A percentile compares a stretch with the other conserved stretches of the same genome.
These are phyloP conservation scores for Mucor piriformis DNA, from an alignment of 371 early-diverging fungal species.

Conservation along the genomic window DNA sequence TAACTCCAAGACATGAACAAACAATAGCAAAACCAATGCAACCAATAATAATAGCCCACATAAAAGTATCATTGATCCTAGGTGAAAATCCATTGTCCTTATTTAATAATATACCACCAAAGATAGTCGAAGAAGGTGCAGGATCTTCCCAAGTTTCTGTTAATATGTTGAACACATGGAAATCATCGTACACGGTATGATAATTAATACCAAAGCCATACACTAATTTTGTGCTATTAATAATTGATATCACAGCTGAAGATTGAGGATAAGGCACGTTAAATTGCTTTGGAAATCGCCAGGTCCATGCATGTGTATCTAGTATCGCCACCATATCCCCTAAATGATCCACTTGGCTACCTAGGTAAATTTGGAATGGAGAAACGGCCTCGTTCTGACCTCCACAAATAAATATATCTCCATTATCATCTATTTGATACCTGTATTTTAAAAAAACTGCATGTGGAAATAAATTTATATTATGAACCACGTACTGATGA, in stretches of 20 bases:
- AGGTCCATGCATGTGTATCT: slow-evolving; percentile 15
- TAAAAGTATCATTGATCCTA: not conserved
- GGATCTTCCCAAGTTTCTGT: slow-evolving; percentile 3
- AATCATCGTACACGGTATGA: not conserved
- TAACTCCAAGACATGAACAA: not conserved
- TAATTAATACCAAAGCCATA: slow-evolving; percentile 21
- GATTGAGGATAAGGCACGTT: slow-evolving; percentile 17
- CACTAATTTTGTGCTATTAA: slow-evolving; percentile 9
- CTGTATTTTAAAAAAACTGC: no score
- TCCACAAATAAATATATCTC: slow-evolving; percentile 18
- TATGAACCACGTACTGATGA: not conserved
- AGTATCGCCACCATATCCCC: slow-evolving; percentile 8
- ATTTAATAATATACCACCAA: not conserved
- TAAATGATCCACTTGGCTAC: not conserved
- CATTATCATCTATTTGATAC: slow-evolving; percentile 3
- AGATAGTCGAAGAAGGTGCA: not conserved
- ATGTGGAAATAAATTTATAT: no score
- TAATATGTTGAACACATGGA: slow-evolving; percentile 12
- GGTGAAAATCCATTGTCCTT: not conserved
- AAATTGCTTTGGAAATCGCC: slow-evolving; percentile 6
- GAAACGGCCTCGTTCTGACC: slow-evolving; percentile 4
- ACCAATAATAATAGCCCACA: slow-evolving; percentile 16
- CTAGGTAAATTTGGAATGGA: slow-evolving; percentile 18
- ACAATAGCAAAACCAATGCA: not conserved
- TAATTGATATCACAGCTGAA: not conserved